Evolutionary conservation across 352 stramenopile genomes (phyloP), one percentile per base, ranked within the genome.

Genomic region (Pythium phragmiticola): DNA sequence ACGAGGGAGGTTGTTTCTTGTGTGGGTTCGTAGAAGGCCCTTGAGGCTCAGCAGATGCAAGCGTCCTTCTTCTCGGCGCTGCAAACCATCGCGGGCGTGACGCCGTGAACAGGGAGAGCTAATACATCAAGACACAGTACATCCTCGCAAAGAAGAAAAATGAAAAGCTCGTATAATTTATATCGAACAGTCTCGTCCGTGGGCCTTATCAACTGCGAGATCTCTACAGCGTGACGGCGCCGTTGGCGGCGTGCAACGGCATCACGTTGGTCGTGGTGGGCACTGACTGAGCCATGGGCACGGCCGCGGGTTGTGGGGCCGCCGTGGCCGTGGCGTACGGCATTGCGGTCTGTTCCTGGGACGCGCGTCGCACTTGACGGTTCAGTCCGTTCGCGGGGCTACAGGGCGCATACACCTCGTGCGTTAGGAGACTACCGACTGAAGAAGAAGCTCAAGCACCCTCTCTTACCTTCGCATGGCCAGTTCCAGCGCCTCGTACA

Each of bases 401-500:
- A 28, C 9, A 55, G 39, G 12, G 8, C 4, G 4, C 46, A 51
- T 39, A 16, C 46, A 51, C 46, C 14, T 39, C 7, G 11, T 39
- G 7, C 34, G 28, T 51, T 30, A 33, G 12, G 1, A 33, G 8
- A 26, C 17, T n/a, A 14, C 17, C 17, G 7, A 13, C 5, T 14
- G 45, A 51, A 11, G 21, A 30, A 30, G 2, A 30, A 30, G 4
- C 26, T 30, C 26, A 30, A 30, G 2, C 26, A 30, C 26, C 26
- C 26, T 30, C 26, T 19, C 73, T 30, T 60, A 92, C 82, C 86
- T 94, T 57, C 71, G 70, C 65, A 87, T 87, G 12, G 82, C 84
- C 2, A 70, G 61, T 21, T 79, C 49, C 23, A 98, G 81, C 17
- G 88, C 84, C 51, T 95, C 84, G 69, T 98, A 98, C 9, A 98